Base-by-base conservation (phyloP, 2,329 filamentous ascomycete species). In the Phoma sp. region DNA sequence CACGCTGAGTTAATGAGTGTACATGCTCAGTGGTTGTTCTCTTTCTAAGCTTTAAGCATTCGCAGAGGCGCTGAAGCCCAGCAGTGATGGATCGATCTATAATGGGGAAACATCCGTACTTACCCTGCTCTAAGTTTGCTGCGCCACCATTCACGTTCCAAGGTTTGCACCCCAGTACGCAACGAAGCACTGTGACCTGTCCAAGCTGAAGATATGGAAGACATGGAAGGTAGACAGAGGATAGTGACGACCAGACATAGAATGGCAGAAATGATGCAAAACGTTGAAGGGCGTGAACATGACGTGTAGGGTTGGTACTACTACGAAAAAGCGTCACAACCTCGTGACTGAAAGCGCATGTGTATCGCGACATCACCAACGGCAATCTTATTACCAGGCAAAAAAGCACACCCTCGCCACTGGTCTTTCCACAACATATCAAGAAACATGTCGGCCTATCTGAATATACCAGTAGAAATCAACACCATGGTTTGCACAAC, bases 21-120 rank as follows among this genome's bases (percentile, higher is more conserved):
- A 87, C 68, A 81, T 88, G 18, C 88, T 88, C 63, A 50, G 83
- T 82, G 1, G 77, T 52, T 79, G 84, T 4, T 77, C 80, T 37
- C 81, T 87, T 56, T 28, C 76, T 82, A 7, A 75, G n/a, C n/a
- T n/a, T n/a, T n/a, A n/a, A n/a, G n/a, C n/a, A n/a, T n/a, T 87
- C 39, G 84, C 83, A 2, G 77, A 78, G n/a, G 78, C 74, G 0
- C 73, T 86, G 11, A 68, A 77, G 0, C 87, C 83, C 57, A 53
- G 74, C 0, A 81, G 77, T 0, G 74, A 67, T 80, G 63, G 83
- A 80, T 52, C n/a, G 50, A 74, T 87, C 20, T 80, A 80, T 9
- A 81, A 80, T 7, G 83, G 78, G 11, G 79, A 86, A 77, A 83
- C 84, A 0, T 70, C 84, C 17, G 60, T 81, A 14, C 69, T 87